Conservation (phyloP, 2,329 filamentous ascomycete species). For the Aspergillus intermedius region DNA sequence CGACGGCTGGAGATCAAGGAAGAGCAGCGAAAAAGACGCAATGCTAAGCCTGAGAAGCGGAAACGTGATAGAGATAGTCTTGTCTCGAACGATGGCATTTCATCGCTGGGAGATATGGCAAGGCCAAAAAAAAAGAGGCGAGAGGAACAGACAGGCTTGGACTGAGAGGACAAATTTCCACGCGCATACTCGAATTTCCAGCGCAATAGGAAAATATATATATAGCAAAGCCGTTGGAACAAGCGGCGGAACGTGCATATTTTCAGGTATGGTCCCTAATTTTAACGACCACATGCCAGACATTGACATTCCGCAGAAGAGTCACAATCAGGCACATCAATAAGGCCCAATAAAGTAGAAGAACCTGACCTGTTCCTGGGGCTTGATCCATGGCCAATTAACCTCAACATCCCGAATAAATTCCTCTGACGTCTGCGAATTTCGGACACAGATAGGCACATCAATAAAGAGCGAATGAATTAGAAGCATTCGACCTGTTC, state of each 20-base stretch:
- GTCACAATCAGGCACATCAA: too few relatives aligned
- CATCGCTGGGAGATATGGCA: conserved; percentile 5
- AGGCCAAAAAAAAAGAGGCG: conserved; percentile 18
- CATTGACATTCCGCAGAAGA: too few relatives aligned
- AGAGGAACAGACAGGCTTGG: background rate
- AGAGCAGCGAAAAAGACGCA: conserved; percentile 27
- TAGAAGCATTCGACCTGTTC: too few relatives aligned
- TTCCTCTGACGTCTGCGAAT: too few relatives aligned
- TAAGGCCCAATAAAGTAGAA: too few relatives aligned
- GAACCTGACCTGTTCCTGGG: too few relatives aligned
- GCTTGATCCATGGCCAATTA: too few relatives aligned
- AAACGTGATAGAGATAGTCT: conserved; percentile 37
- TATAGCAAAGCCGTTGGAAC: too few relatives aligned
- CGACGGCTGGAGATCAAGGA: conserved; percentile 39
- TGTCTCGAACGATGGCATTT: conserved; percentile 19
- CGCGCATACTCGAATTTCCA: background rate
- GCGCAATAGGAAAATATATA: too few relatives aligned
- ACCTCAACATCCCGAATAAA: too few relatives aligned
- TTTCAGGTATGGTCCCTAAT: background rate
- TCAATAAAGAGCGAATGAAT: too few relatives aligned
- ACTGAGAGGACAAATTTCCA: background rate
- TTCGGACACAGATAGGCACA: too few relatives aligned
- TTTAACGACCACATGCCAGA: background rate
- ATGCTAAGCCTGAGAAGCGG: conserved; percentile 30
- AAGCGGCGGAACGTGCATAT: background rate